Evolutionary conservation across 352 stramenopile genomes (phyloP).

Genomic region (Sclerospora graminicola): DNA sequence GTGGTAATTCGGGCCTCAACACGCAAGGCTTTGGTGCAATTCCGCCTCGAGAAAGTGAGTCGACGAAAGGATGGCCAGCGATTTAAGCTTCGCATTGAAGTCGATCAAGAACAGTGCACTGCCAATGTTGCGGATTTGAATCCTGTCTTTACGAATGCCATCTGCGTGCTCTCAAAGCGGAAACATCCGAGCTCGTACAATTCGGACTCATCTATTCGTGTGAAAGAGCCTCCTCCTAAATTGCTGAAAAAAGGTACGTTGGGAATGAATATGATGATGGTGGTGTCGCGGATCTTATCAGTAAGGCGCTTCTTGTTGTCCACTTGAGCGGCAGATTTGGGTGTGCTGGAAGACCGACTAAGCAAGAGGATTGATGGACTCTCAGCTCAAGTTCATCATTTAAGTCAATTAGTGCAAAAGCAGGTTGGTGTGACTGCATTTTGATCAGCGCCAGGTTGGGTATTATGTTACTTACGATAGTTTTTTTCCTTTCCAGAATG

Average conservation of each 20-base stretch:
- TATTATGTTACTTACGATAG: constrained; percentile 1
- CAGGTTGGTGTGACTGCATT: constrained; percentile 15
- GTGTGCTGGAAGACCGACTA: constrained; percentile 47
- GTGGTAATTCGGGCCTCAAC: constrained; percentile 55
- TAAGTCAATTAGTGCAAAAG: constrained; percentile 53
- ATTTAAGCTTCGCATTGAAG: constrained; percentile 79
- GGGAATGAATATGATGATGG: not conserved
- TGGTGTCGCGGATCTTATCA: not conserved
- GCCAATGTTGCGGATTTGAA: constrained; percentile 68
- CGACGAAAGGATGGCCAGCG: constrained; percentile 74
- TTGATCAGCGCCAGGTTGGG: not conserved
- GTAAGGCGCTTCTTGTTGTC: not conserved
- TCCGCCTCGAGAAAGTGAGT: constrained; percentile 81
- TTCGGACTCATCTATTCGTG: constrained; percentile 31
- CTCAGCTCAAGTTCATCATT: constrained; percentile 37
- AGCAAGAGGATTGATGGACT: constrained; percentile 41
- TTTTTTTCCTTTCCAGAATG: constrained; percentile 21
- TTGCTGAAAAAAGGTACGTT: constrained; percentile 46
- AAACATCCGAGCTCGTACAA: constrained; percentile 49
- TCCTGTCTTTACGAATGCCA: constrained; percentile 77
- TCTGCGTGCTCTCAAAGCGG: constrained; percentile 80
- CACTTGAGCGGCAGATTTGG: constrained; percentile 36
- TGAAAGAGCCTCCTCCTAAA: constrained; percentile 47
- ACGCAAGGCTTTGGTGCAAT: constrained; percentile 63
- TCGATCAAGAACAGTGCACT: constrained; percentile 76